Base-by-base conservation (phyloP, 2,329 filamentous ascomycete species). In the Trichoderma endophyticum region DNA sequence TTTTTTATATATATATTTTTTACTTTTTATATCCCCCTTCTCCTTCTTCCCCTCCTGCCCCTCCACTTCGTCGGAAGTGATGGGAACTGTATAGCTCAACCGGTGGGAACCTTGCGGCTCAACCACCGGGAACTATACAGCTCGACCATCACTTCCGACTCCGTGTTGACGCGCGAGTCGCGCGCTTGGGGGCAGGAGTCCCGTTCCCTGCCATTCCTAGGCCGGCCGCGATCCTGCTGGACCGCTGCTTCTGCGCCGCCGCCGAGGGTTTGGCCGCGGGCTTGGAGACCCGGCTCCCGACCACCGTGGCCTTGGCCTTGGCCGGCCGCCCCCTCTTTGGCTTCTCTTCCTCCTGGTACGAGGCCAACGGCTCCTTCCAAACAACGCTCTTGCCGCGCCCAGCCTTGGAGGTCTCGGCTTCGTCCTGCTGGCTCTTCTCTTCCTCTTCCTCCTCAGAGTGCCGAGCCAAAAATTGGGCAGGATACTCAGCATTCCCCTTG, bases 151-250 rank as follows among this genome's bases (percentile, higher is more conserved):
- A 79, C 54, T 70, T 67, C 74, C 75, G 71, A 32, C 71, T 73
- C 51, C 79, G 78, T 34, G 78, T 73, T 68, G 77, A 73, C 28
- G 80, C 76, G 43, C 80, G 78, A 39, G 80, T 81, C 64, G 79
- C 73, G 28, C 80, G 76, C 68, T 79, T 81, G 28, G 64, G 48
- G 32, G 77, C 79, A 6, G 81, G 81, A 8, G 81, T 81, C 57
- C 80, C 79, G 32, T 81, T 82, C 32, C 75, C 75, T 48, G 76
- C 77, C 78, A 79, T 80, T 60, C 79, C 80, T 70, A 82, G 73
- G 39, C 74, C 77, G 63, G 79, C 77, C 3, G 80, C 79, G 59
- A 79, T 73, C 72, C 77, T 77, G 62, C 77, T 71, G 11, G 76
- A 72, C 59, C 76, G 76, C 74, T 78, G 77, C 43, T 73, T 77